Evolutionary conservation across 225 moss, liverwort and hornwort species (phyloP).

Genomic region (Pleurozium schreberi): DNA sequence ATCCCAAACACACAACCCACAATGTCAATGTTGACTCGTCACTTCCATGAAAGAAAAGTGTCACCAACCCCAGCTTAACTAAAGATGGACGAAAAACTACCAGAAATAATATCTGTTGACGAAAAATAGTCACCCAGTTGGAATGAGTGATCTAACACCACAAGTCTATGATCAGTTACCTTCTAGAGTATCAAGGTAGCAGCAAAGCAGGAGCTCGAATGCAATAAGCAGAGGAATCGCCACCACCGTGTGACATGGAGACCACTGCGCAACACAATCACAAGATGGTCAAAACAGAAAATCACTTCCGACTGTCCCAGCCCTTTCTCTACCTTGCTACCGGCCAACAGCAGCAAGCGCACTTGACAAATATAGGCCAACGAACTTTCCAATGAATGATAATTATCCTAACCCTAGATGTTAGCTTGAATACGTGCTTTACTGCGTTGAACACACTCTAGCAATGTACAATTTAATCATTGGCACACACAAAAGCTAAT

Average conservation of each 20-base stretch:
- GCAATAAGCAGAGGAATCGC: constrained; percentile 83
- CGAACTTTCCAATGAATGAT: neutral
- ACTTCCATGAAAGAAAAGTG: neutral
- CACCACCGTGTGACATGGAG: constrained; percentile 95
- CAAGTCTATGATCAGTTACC: constrained; percentile 18
- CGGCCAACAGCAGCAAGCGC: neutral
- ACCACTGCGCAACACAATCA: constrained; percentile 67
- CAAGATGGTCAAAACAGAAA: neutral
- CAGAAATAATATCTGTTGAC: neutral
- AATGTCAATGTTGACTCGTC: neutral
- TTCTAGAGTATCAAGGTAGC: constrained; percentile 73
- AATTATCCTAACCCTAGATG: neutral
- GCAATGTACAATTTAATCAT: neutral
- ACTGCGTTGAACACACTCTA: neutral
- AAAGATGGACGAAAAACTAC: neutral
- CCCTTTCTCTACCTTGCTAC: neutral
- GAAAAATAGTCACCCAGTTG: neutral
- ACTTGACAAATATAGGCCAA: neutral
- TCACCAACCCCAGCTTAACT: neutral
- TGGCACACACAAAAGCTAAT: neutral
- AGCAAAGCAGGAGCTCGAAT: constrained; percentile 93
- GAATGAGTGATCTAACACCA: neutral
- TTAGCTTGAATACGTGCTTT: neutral
- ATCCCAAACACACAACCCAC: neutral
- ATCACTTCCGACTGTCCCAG: neutral